Percentiles rank a stretch among this genome's conserved stretches.
These are phyloP conservation scores for Tetragonia tetragonoides DNA, from an alignment of 148 eudicot species.

Conservation along the genomic window DNA sequence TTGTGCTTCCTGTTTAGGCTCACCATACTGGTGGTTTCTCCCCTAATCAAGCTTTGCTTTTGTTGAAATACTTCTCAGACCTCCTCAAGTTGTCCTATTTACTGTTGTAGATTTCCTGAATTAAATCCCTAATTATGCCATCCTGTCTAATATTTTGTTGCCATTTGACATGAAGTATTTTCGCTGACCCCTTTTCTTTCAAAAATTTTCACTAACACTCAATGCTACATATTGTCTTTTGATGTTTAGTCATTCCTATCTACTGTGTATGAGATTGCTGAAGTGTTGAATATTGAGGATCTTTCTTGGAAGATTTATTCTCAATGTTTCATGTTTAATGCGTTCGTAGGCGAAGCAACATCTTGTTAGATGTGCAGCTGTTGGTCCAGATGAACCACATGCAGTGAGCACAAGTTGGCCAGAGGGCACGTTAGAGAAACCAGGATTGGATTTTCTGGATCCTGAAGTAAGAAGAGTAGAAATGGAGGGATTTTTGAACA, in stretches of 20 bases:
- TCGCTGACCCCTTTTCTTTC: not conserved
- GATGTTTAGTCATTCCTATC: not conserved
- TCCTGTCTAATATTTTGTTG: not conserved
- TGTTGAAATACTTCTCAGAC: not conserved
- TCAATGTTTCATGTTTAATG: conserved; percentile 17
- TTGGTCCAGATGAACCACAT: conserved; percentile 99
- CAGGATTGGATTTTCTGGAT: conserved; percentile 49
- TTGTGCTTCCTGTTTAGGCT: not conserved
- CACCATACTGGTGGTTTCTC: not conserved
- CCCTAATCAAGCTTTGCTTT: not conserved
- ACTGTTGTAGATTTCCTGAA: not conserved
- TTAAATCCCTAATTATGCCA: not conserved
- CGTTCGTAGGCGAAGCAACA: conserved; percentile 45
- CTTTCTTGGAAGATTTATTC: not conserved
- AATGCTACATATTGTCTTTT: not conserved
- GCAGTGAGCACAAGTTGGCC: conserved; percentile 83
- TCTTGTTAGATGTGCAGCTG: conserved; percentile 58
- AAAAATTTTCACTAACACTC: not conserved
- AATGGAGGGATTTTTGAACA: conserved; percentile 53
- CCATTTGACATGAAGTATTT: too few relatives aligned
- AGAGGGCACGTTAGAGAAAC: conserved; percentile 68
- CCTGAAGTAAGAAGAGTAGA: conserved; percentile 48
- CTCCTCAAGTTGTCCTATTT: not conserved
- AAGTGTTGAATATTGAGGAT: not conserved
- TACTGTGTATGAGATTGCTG: not conserved